Percentiles rank a stretch among this genome's conserved stretches.
These are phyloP conservation scores for Aureobasidium sp. DNA, from an alignment of 2,329 filamentous ascomycete species.

Conservation along the genomic window DNA sequence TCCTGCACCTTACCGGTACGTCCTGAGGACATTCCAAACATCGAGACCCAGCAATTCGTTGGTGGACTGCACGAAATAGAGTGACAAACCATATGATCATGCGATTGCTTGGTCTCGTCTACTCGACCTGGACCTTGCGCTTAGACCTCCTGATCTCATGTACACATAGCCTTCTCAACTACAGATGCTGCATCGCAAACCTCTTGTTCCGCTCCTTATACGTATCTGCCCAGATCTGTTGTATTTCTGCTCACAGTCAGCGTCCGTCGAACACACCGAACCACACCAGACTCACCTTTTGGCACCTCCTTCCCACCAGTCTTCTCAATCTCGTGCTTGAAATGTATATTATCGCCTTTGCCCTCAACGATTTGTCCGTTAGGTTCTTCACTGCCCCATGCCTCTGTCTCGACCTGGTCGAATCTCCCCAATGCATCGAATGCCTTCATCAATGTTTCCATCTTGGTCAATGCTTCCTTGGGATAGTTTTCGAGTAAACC, in stretches of 20 bases:
- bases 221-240: conserved; percentile 23
- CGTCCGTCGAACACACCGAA: background rate
- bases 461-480: conserved; percentile 35
- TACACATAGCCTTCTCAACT: background rate
- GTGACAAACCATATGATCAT: background rate
- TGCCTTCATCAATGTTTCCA: conserved; percentile 34
- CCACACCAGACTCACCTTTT: conserved; percentile 12
- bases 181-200: conserved; percentile 17
- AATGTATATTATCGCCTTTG: conserved; percentile 23
- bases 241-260: conserved; percentile 14
- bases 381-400: conserved; percentile 22
- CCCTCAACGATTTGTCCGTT: conserved; percentile 27
- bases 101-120: background rate
- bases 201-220: conserved; percentile 25
- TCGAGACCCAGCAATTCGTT: background rate
- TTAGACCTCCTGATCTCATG: background rate
- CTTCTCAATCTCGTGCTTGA: conserved; percentile 20
- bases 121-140: background rate
- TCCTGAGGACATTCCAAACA: background rate
- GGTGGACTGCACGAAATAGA: background rate
- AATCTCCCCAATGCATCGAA: conserved; percentile 31
- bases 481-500: conserved; percentile 31
- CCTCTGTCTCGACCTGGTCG: conserved; percentile 21
- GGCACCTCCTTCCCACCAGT: conserved; percentile 18
- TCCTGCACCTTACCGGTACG: background rate